Evolutionary conservation across 495 filamentous ascomycete genomes (phyloP).

Genomic region (Tuber aestivum): DNA sequence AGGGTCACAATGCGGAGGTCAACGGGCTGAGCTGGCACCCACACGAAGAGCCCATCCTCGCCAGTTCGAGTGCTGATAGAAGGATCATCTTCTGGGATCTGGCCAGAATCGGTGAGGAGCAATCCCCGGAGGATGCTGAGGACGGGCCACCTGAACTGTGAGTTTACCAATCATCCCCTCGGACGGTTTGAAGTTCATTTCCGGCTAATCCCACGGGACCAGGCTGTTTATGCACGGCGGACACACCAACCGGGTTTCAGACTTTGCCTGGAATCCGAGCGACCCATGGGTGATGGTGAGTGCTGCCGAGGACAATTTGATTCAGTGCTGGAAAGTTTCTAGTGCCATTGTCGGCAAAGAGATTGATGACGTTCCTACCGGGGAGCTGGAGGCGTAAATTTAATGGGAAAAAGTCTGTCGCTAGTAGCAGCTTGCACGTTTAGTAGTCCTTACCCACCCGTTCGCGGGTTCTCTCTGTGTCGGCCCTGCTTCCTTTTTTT

Average conservation of each 20-base stretch:
- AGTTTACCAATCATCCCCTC: conserved; percentile 43
- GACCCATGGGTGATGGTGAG: conserved; percentile 93
- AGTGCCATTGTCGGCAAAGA: conserved; percentile 82
- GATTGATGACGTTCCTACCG: conserved; percentile 65
- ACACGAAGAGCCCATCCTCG: conserved; percentile 75
- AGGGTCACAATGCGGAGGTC: conserved; percentile 80
- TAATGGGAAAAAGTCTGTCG: neutral
- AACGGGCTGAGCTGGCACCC: conserved; percentile 93
- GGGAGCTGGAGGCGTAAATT: conserved; percentile 59
- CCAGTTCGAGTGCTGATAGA: conserved; percentile 84
- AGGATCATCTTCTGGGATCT: conserved; percentile 96
- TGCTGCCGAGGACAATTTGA: conserved; percentile 91
- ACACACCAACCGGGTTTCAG: conserved; percentile 89
- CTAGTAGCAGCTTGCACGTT: neutral
- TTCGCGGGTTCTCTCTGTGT: neutral
- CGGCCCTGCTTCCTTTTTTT: neutral
- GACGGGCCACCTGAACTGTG: conserved; percentile 94
- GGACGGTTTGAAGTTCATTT: neutral
- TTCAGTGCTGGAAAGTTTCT: conserved; percentile 95
- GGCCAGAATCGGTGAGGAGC: conserved; percentile 83
- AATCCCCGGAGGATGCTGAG: conserved; percentile 89
- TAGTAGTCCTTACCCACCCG: neutral
- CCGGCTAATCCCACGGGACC: conserved; percentile 33
- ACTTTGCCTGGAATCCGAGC: conserved; percentile 96
- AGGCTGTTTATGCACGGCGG: conserved; percentile 98